Evolutionary conservation across 2,329 filamentous ascomycete species (phyloP).

Genomic region (Botrytis sinoallii): DNA sequence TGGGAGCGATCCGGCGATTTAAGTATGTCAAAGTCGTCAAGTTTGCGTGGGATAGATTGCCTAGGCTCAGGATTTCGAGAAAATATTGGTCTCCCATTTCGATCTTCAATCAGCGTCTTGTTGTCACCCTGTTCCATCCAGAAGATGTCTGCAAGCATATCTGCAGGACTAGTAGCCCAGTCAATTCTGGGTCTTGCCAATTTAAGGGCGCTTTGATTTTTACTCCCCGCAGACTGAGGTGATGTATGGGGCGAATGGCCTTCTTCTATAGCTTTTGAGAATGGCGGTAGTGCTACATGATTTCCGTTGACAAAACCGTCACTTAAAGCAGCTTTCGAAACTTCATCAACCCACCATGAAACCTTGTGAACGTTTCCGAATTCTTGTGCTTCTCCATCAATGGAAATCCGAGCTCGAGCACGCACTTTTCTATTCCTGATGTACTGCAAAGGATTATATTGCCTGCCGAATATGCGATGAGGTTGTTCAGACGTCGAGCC

Average conservation of each 20-base stretch:
- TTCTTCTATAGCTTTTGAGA: conserved; percentile 36
- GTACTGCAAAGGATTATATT: conserved; percentile 89
- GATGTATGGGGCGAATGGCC: conserved; percentile 34
- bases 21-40: conserved; percentile 25
- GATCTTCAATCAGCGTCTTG: conserved; percentile 77
- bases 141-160: conserved; percentile 83
- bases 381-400: conserved; percentile 72
- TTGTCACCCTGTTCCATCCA: conserved; percentile 85
- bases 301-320: conserved; percentile 34
- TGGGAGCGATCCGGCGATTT: conserved; percentile 20
- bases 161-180: conserved; percentile 79
- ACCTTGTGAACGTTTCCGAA: conserved; percentile 74
- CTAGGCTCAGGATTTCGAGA: conserved; percentile 40
- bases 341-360: conserved; percentile 71
- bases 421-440: conserved; percentile 87
- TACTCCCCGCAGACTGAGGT: conserved; percentile 43
- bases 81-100: conserved; percentile 71
- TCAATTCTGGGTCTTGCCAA: conserved; percentile 72
- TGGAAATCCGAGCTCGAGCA: conserved; percentile 69
- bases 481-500: conserved; percentile 38
- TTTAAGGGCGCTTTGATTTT: conserved; percentile 46
- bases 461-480: conserved; percentile 52
- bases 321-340: conserved; percentile 40
- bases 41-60: conserved; percentile 38
- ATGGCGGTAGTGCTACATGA: conserved; percentile 44